Evolutionary conservation across 2,329 filamentous ascomycete species (phyloP).

Genomic region (Clonostachys solani): DNA sequence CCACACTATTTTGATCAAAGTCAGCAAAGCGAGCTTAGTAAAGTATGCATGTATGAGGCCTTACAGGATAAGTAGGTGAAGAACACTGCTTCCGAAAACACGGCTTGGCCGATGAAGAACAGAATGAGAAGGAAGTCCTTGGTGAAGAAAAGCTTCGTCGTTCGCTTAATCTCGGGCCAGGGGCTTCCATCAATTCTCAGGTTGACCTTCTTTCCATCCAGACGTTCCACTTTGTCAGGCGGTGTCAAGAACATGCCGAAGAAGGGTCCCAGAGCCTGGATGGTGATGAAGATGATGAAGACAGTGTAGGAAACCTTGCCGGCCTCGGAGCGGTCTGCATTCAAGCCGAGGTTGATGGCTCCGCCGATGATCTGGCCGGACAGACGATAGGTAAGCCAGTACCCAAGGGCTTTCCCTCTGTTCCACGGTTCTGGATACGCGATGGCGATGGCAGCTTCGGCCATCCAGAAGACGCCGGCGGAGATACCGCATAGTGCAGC

Average conservation of each 20-base stretch:
- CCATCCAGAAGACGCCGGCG: slow-evolving; percentile 72
- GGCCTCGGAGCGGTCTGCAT: slow-evolving; percentile 44
- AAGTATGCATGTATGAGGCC: neutral
- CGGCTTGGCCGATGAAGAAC: slow-evolving; percentile 65
- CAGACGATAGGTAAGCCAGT: slow-evolving; percentile 59
- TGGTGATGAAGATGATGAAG: slow-evolving; percentile 65
- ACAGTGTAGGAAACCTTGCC: slow-evolving; percentile 67
- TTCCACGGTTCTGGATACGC: slow-evolving; percentile 69
- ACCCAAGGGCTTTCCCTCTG: slow-evolving; percentile 58
- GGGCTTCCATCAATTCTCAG: slow-evolving; percentile 53
- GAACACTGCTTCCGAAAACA: slow-evolving; percentile 68
- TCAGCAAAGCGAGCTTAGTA: too few relatives aligned
- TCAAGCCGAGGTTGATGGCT: slow-evolving; percentile 66
- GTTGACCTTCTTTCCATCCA: slow-evolving; percentile 58
- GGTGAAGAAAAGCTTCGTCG: slow-evolving; percentile 52
- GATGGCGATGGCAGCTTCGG: slow-evolving; percentile 69
- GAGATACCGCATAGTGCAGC: slow-evolving; percentile 66
- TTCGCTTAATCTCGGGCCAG: slow-evolving; percentile 55
- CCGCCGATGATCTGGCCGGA: slow-evolving; percentile 67
- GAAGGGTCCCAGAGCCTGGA: slow-evolving; percentile 64
- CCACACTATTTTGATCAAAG: slow-evolving; percentile 40
- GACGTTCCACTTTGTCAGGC: slow-evolving; percentile 59
- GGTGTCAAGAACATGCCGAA: slow-evolving; percentile 57
- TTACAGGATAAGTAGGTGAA: slow-evolving; percentile 55
- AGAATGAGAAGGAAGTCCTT: slow-evolving; percentile 61